Conservation (phyloP, 306 rosid genomes). For the Erythrophleum fordii region DNA sequence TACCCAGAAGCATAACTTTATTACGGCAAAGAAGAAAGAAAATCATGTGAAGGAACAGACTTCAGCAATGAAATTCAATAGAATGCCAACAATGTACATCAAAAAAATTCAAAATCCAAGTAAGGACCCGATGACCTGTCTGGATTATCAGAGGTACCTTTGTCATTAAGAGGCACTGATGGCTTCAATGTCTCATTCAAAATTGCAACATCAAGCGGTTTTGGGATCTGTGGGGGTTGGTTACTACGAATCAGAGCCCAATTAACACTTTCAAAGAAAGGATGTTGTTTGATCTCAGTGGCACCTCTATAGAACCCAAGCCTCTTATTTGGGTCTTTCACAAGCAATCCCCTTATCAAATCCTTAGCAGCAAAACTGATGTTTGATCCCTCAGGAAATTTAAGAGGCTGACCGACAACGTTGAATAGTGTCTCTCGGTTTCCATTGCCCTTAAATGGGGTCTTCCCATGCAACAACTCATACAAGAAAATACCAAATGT, state of each 20-base stretch:
- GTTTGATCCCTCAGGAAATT: conserved; percentile 52
- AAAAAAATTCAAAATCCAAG: conserved; percentile 66
- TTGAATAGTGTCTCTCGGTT: conserved; percentile 63
- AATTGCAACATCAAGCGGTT: conserved; percentile 47
- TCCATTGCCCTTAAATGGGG: conserved; percentile 63
- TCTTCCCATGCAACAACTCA: conserved; percentile 54
- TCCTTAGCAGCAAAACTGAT: conserved; percentile 56
- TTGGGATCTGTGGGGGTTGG: conserved; percentile 59
- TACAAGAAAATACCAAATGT: conserved; percentile 63
- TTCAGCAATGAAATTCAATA: conserved; percentile 37
- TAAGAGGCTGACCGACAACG: conserved; percentile 56
- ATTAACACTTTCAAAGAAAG: conserved; percentile 55
- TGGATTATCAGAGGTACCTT: conserved; percentile 39
- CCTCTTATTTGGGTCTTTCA: conserved; percentile 60
- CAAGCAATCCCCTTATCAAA: conserved; percentile 53
- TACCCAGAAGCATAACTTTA: neutral
- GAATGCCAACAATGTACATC: conserved; percentile 23
- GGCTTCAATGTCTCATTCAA: conserved; percentile 40
- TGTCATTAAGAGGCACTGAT: conserved; percentile 37
- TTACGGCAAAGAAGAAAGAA: neutral
- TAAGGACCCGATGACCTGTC: conserved; percentile 54
- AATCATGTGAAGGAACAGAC: conserved; percentile 8
- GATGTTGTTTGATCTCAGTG: conserved; percentile 61
- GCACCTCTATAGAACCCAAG: conserved; percentile 60
- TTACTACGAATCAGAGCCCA: conserved; percentile 65